Percentiles rank a stretch among this genome's conserved stretches.
Conservation (phyloP, 441 rosid genomes). For the Syzygium malaccense region DNA sequence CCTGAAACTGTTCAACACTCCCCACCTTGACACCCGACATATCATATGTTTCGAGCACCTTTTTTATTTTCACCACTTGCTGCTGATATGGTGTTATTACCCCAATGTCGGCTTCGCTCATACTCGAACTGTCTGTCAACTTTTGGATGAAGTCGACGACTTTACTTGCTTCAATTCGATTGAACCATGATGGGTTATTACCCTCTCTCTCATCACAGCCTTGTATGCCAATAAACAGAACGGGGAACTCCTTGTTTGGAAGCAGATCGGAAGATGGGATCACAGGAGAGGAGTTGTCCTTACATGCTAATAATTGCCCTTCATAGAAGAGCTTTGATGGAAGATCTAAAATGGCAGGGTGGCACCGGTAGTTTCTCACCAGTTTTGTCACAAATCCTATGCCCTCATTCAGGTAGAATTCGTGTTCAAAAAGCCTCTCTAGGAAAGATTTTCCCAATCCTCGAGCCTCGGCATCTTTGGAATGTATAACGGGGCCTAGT, state of each 20-base stretch:
- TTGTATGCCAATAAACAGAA: slow-evolving; percentile 78
- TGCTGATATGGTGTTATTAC: slow-evolving; percentile 85
- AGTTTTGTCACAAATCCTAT: slow-evolving; percentile 64
- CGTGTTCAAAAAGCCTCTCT: slow-evolving; percentile 65
- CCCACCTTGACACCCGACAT: slow-evolving; percentile 70
- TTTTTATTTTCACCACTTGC: slow-evolving; percentile 13
- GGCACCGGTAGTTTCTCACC: slow-evolving; percentile 71
- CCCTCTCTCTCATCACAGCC: slow-evolving; percentile 97
- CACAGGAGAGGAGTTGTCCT: slow-evolving; percentile 38
- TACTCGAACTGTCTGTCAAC: neutral
- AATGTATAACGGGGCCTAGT: slow-evolving; percentile 80
- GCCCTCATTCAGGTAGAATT: slow-evolving; percentile 36
- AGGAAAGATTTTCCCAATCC: slow-evolving; percentile 76
- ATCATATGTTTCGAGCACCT: slow-evolving; percentile 40
- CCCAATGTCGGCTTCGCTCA: slow-evolving; percentile 66
- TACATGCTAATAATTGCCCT: slow-evolving; percentile 72
- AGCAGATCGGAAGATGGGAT: slow-evolving; percentile 31
- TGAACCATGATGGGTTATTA: slow-evolving; percentile 91
- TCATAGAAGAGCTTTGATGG: slow-evolving; percentile 77
- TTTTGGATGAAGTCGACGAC: slow-evolving; percentile 7
- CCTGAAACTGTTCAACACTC: slow-evolving; percentile 95
- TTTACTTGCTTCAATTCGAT: slow-evolving; percentile 76
- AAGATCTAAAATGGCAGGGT: slow-evolving; percentile 71
- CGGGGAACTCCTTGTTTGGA: slow-evolving; percentile 61
- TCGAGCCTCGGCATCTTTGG: slow-evolving; percentile 45